phyloP scores from a whole-genome alignment of 192 early-diverging fungal species.

The Umbelopsis sp. region DNA sequence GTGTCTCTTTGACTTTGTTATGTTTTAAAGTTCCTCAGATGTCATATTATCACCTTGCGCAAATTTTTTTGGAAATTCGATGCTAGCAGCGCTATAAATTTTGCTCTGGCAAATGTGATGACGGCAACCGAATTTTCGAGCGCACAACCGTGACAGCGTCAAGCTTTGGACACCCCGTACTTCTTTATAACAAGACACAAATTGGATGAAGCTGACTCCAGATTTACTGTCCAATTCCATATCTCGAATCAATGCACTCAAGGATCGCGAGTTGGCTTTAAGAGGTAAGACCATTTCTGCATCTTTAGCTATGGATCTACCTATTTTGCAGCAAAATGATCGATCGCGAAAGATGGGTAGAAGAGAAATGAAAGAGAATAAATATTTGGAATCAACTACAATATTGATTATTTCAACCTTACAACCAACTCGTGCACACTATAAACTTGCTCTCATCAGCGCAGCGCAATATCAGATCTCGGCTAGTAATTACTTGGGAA shows the following conservation, averaged over 20 bases:
- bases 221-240: conserved; percentile 68
- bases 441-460: too few species aligned
- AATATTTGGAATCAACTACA: too few species aligned
- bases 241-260: conserved; percentile 82
- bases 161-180: background rate
- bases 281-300: conserved; percentile 58
- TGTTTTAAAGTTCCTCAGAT: too few species aligned
- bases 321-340: background rate
- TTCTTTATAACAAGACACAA: background rate
- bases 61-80: too few species aligned
- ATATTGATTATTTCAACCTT: too few species aligned
- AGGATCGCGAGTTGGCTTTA: conserved; percentile 89
- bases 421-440: too few species aligned
- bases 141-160: background rate
- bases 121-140: background rate
- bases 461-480: too few species aligned
- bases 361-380: background rate
- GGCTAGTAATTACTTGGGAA: background rate
- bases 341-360: background rate
- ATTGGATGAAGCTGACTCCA: conserved; percentile 73
- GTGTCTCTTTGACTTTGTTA: too few species aligned
- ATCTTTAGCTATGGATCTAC: background rate
- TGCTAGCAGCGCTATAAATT: too few species aligned
- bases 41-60: too few species aligned
- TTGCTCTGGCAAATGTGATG: background rate